Conservation (phyloP, 2,329 filamentous ascomycete genomes). For the Incumbomyces lentus region DNA sequence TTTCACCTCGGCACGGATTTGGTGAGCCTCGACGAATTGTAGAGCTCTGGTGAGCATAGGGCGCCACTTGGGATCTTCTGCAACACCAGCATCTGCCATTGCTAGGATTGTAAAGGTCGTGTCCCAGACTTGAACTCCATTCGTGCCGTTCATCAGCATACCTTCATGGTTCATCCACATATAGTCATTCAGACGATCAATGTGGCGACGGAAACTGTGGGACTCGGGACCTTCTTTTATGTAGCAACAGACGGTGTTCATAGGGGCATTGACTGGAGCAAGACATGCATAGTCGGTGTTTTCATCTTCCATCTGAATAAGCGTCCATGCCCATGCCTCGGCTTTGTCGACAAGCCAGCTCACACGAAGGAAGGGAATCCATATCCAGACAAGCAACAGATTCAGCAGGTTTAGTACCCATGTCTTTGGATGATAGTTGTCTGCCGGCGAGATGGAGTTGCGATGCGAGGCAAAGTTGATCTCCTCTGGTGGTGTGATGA, state of each 20-base stretch:
- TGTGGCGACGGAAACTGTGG: conserved; percentile 60
- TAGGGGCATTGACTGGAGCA: conserved; percentile 77
- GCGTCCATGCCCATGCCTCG: conserved; percentile 69
- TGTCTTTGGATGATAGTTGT: conserved; percentile 91
- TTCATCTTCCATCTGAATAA: conserved; percentile 82
- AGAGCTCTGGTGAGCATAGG: conserved; percentile 77
- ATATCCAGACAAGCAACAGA: conserved; percentile 67
- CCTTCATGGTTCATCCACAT: conserved; percentile 88
- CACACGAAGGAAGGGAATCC: conserved; percentile 65
- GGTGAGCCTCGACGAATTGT: conserved; percentile 78
- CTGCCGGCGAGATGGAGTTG: conserved; percentile 66
- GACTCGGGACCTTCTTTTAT: conserved; percentile 71
- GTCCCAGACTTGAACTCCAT: conserved; percentile 97
- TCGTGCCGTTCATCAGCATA: conserved; percentile 91
- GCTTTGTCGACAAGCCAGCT: conserved; percentile 57
- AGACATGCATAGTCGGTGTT: conserved; percentile 83
- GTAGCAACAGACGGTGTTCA: conserved; percentile 84
- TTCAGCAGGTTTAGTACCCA: conserved; percentile 72
- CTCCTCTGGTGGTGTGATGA: conserved; percentile 63
- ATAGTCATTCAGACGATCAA: conserved; percentile 73
- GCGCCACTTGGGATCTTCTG: conserved; percentile 64
- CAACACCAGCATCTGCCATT: conserved; percentile 66
- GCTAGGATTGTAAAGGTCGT: conserved; percentile 84
- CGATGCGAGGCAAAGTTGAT: conserved; percentile 71
- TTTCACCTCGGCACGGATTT: conserved; percentile 72